Evolutionary conservation across 1,284 basidiomycete species (phyloP).

Genomic region (Heterobasidion occidentale): DNA sequence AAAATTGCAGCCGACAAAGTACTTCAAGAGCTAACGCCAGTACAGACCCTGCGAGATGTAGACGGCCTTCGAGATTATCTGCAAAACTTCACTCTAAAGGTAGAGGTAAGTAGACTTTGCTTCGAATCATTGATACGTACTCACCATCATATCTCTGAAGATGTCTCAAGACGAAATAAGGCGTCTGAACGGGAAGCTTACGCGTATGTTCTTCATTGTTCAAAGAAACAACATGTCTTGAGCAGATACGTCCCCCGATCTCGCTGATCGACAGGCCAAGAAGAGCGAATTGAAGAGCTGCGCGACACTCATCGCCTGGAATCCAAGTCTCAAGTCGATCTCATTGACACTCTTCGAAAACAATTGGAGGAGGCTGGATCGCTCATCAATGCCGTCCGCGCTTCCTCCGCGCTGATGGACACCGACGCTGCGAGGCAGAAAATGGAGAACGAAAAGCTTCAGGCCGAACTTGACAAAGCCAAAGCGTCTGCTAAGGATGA

Average conservation of each 20-base stretch:
- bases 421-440: constrained; percentile 41
- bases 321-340: constrained; percentile 64
- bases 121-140: not conserved
- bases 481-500: constrained; percentile 75
- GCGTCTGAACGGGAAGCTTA: constrained; percentile 62
- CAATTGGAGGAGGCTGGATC: constrained; percentile 69
- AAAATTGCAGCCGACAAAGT: constrained; percentile 64
- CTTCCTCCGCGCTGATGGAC: constrained; percentile 35
- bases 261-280: constrained; percentile 52
- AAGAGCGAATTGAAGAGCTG: constrained; percentile 76
- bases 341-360: constrained; percentile 60
- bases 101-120: constrained; percentile 42
- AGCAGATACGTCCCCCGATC: not conserved
- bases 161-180: constrained; percentile 68
- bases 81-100: constrained; percentile 57
- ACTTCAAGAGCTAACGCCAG: constrained; percentile 66
- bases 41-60: constrained; percentile 59
- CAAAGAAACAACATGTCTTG: no score
- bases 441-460: constrained; percentile 47
- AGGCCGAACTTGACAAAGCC: constrained; percentile 52
- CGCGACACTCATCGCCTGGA: constrained; percentile 77
- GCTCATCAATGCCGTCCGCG: constrained; percentile 49
- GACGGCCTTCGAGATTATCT: constrained; percentile 71
- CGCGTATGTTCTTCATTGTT: constrained; percentile 38
- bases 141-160: constrained; percentile 25